Conservation (phyloP, 1,284 basidiomycete genomes). For the Inonotus hispidus region DNA sequence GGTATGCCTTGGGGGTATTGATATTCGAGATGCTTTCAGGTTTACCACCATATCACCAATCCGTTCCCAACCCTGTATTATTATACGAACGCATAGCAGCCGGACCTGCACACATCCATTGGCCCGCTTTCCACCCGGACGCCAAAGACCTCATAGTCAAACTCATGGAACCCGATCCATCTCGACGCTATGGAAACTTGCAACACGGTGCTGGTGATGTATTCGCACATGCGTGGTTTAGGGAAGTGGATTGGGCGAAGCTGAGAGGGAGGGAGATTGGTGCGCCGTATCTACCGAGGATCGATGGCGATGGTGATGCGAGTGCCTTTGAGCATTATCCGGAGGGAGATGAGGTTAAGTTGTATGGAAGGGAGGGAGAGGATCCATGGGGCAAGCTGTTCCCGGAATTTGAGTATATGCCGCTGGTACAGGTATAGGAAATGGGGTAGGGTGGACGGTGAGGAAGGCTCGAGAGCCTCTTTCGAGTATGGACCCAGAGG, state of each 20-base stretch:
- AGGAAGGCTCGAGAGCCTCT: not conserved
- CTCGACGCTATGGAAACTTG: constrained; percentile 91
- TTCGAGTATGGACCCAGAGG: no score
- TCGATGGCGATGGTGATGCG: constrained; percentile 18
- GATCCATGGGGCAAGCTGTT: constrained; percentile 15
- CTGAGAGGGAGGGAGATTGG: constrained; percentile 84
- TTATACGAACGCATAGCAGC: constrained; percentile 79
- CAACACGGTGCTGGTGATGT: constrained; percentile 91
- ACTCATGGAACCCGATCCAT: constrained; percentile 86
- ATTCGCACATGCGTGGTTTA: constrained; percentile 95
- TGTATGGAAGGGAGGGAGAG: constrained; percentile 13
- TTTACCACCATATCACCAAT: constrained; percentile 66
- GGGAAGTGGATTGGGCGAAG: constrained; percentile 93
- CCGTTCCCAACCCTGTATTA: constrained; percentile 51
- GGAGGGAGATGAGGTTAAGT: constrained; percentile 16
- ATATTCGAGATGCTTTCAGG: constrained; percentile 97
- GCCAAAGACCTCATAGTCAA: constrained; percentile 89
- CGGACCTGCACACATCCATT: constrained; percentile 73
- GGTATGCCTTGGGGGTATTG: constrained; percentile 97
- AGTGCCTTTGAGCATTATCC: constrained; percentile 19
- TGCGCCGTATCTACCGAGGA: constrained; percentile 29
- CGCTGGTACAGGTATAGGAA: constrained; percentile 1
- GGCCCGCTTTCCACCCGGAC: constrained; percentile 82
- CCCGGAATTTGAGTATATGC: constrained; percentile 20
- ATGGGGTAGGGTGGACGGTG: not conserved